Base-by-base conservation (phyloP, 139 green algal species). In the Zygnema circumcarinatum region DNA sequence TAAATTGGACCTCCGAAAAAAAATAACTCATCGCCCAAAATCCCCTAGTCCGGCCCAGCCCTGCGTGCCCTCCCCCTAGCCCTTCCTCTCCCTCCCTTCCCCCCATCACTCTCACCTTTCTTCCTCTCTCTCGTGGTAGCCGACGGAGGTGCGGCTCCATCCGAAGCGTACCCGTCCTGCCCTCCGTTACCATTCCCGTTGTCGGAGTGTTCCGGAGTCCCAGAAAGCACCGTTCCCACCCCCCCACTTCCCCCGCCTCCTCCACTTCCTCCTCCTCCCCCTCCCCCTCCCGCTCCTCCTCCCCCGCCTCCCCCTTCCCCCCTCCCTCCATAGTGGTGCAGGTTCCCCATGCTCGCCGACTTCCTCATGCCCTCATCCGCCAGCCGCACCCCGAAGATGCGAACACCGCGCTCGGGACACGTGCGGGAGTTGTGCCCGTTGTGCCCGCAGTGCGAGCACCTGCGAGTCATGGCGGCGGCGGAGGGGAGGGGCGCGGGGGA, bases 361-460 rank as follows among this genome's bases (percentile, higher is more conserved):
- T 89, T 89, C 7, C 84, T 21, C 79, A 89, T 89, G 74, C 29
- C 7, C 11, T 38, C 21, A 81, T 81, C 85, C 21, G 80, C 21
- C 16, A 90, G 32, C 25, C 85, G 11, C 2, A 89, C 84, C 3
- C 84, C 84, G n/a, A 89, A 89, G 21, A 89, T 53, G 3, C 85
- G 11, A 7, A 89, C 85, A 32, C 85, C 85, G 1, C 35, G 2
- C 1, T 90, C 85, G 54, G 85, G 81, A 67, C 85, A 90, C 21
- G 85, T 90, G 52, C 85, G 35, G 20, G 80, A 81, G 39, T 90
- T 90, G 52, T 90, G 85, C 3, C 35, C 33, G 1, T 84, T 39
- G 2, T 88, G 85, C 7, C 80, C 85, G 52, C 85, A 90, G 42
- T 90, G 79, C 1, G 85, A 90, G 56, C 85, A 90, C 21, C 79